A percentile compares a stretch with the other conserved stretches of the same genome.
Conservation (phyloP, 768 basidiomycete species). For the Lactarius vividus region DNA sequence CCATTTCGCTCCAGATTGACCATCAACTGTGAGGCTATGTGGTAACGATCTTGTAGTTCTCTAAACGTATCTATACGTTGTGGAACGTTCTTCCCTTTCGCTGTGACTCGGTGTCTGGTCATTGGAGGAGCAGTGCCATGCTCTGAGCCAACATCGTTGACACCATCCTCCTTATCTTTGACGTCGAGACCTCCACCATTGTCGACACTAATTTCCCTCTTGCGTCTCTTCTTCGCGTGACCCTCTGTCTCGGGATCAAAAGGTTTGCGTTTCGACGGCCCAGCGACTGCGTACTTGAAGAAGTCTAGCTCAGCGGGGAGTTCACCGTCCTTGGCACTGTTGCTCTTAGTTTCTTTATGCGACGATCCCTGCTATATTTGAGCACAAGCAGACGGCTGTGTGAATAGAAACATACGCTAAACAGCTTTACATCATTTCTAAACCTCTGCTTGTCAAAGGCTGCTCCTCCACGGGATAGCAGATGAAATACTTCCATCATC, state of each 20-base stretch:
- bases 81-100: slow-evolving; percentile 74
- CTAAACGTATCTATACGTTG: slow-evolving; percentile 55
- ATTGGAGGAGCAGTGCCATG: slow-evolving; percentile 31
- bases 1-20: slow-evolving; percentile 60
- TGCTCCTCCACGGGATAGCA: slow-evolving; percentile 83
- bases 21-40: slow-evolving; percentile 57
- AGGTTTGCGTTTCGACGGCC: slow-evolving; percentile 51
- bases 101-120: slow-evolving; percentile 60
- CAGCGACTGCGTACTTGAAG: slow-evolving; percentile 78
- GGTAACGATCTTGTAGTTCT: slow-evolving; percentile 55
- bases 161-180: slow-evolving; percentile 30
- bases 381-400: slow-evolving; percentile 4
- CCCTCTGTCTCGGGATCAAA: slow-evolving; percentile 17
- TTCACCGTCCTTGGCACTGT: slow-evolving; percentile 40
- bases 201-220: slow-evolving; percentile 29
- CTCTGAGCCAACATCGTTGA: slow-evolving; percentile 30
- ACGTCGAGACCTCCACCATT: slow-evolving; percentile 29
- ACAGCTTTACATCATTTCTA: slow-evolving; percentile 65
- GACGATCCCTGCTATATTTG: slow-evolving; percentile 31
- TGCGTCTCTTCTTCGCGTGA: slow-evolving; percentile 14
- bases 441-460: slow-evolving; percentile 78
- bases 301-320: slow-evolving; percentile 84
- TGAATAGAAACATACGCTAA: slow-evolving; percentile 48
- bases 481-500: slow-evolving; percentile 81
- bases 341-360: slow-evolving; percentile 29